Evolutionary conservation across 371 early-diverging fungal species (phyloP), one percentile per base, ranked within the genome.

Genomic region (Haplosporangium sp.): DNA sequence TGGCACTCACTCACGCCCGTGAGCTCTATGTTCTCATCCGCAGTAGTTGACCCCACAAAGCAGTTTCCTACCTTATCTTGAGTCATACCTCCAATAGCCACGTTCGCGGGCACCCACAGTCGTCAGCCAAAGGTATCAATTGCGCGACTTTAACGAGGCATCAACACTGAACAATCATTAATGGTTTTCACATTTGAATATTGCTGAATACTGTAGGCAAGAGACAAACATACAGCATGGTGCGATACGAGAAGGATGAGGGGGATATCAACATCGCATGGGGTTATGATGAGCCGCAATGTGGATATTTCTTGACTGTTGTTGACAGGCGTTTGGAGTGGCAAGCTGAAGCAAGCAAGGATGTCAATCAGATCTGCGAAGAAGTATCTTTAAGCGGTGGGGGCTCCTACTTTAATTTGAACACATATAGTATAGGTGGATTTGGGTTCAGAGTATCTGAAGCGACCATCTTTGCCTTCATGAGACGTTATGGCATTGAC

Each of bases 401-500:
- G 12, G 76, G 76, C 13, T 9, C 11, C 16, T 70, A 66, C 59
- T 60, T 76, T 43, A n/a, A 70, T 6, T 40, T 76, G 36, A 59
- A 66, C 47, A 55, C 70, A 0, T 75, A 75, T 18, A 21, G 14
- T 0, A 0, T 42, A 5, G 62, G 54, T 13, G 64, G 67, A 23
- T 66, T 63, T 38, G 67, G 76, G 13, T 13, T 50, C 61, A 58
- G n/a, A 41, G 76, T 76, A 36, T 63, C 76, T 0, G n/a, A 70
- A 43, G 53, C 20, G 18, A 76, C 76, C 18, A 76, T 76, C 0
- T 69, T 76, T 29, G 42, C 69, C 12, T 67, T 62, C 47, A 76
- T 76, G 76, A 62, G 42, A 20, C 67, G 76, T 20, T 74, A 74
- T 37, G 66, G 65, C 18, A 69, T 74, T 40, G 54, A 68, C 13